phyloP scores from a whole-genome alignment of 78 protist species.

The Tieghemostelium lacteum region DNA sequence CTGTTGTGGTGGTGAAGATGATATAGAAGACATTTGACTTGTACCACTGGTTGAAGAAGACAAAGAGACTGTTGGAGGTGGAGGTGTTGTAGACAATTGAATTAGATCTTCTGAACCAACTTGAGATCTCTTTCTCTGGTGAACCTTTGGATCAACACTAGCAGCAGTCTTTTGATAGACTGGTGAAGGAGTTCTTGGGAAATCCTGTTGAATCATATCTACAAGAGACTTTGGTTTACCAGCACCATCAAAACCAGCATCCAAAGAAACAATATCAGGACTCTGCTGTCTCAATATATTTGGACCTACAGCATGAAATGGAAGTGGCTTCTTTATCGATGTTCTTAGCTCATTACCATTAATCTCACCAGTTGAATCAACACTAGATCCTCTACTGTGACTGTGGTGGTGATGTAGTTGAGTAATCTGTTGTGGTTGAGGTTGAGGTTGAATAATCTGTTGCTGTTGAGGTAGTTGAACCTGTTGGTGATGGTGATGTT shows the following conservation, averaged over 20 bases:
- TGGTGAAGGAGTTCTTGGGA: constrained; percentile 91
- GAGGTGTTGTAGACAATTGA: not conserved
- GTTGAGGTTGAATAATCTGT: constrained; percentile 11
- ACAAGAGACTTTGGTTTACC: constrained; percentile 75
- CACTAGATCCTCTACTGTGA: too few species aligned
- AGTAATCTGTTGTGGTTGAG: not conserved
- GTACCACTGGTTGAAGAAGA: too few species aligned
- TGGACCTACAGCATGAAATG: constrained; percentile 52
- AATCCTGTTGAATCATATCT: constrained; percentile 85
- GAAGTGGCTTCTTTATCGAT: constrained; percentile 55
- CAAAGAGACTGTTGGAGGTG: not conserved
- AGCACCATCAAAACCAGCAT: not conserved
- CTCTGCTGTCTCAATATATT: constrained; percentile 37
- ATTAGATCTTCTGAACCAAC: constrained; percentile 10
- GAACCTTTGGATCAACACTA: constrained; percentile 39
- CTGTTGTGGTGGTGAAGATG: too few species aligned
- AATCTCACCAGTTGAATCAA: not conserved
- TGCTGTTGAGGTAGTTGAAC: constrained; percentile 25
- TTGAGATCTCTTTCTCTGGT: constrained; percentile 56
- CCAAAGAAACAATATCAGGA: constrained; percentile 36
- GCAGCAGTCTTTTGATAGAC: constrained; percentile 74
- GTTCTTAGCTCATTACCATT: not conserved
- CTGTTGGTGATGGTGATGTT: not conserved
- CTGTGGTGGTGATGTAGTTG: too few species aligned
- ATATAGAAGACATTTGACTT: too few species aligned